Percentiles rank a stretch among this genome's conserved stretches.
Evolutionary conservation across 2,329 filamentous ascomycete genomes (phyloP).

Genomic region (Emydomyces testavorans): DNA sequence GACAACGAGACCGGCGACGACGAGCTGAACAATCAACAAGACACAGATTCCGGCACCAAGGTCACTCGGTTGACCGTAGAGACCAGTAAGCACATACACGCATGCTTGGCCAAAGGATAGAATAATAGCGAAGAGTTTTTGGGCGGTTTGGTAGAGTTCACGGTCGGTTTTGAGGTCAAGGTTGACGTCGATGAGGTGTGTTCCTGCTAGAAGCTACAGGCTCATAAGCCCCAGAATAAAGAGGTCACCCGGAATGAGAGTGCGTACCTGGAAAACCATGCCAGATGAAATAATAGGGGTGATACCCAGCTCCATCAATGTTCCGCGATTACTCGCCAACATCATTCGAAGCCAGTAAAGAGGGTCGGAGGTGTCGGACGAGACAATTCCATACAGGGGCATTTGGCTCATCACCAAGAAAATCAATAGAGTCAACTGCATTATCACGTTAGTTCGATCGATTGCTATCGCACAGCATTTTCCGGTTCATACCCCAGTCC

Average conservation of each 20-base stretch:
- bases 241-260: not conserved
- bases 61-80: conserved; percentile 92
- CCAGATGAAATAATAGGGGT: conserved; percentile 98
- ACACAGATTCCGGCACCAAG: conserved; percentile 97
- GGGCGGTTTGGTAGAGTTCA: conserved; percentile 98
- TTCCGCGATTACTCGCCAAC: conserved; percentile 96
- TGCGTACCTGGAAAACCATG: conserved; percentile 83
- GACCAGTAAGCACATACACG: conserved; percentile 94
- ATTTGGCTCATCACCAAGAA: conserved; percentile 99
- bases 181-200: conserved; percentile 99
- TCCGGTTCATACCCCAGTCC: conserved; percentile 54
- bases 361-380: conserved; percentile 94
- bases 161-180: conserved; percentile 99
- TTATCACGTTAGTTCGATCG: conserved; percentile 5
- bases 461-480: conserved; percentile 12
- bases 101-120: conserved; percentile 94
- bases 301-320: conserved; percentile 90
- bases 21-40: conserved; percentile 93
- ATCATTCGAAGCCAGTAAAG: conserved; percentile 99
- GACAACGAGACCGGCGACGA: conserved; percentile 94
- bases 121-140: conserved; percentile 98
- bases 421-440: conserved; percentile 74
- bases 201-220: conserved; percentile 74
- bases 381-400: conserved; percentile 98
- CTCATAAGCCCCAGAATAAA: not conserved